A percentile compares a stretch with the other conserved stretches of the same genome.
Evolutionary conservation across 495 filamentous ascomycete genomes (phyloP).

Genomic region (Lasiosphaeria hispida): DNA sequence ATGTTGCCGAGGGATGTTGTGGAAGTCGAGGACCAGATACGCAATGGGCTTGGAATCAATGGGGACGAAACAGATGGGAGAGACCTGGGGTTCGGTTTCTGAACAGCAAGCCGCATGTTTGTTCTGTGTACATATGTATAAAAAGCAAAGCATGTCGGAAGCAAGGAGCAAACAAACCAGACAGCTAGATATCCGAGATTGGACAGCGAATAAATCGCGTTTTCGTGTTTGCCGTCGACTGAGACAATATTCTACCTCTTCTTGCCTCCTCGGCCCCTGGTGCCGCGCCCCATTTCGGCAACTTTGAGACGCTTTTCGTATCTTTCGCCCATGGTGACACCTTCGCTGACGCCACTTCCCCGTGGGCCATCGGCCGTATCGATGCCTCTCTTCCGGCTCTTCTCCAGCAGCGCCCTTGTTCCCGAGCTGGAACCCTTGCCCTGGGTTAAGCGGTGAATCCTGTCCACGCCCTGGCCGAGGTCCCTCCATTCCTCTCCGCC

Average conservation of each 20-base stretch:
- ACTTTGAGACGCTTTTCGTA: slow-evolving; percentile 75
- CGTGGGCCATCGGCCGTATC: slow-evolving; percentile 57
- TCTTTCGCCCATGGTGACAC: slow-evolving; percentile 59
- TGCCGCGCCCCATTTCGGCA: slow-evolving; percentile 57
- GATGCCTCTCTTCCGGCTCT: slow-evolving; percentile 70
- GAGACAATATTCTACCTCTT: slow-evolving; percentile 16
- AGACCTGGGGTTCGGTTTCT: slow-evolving; percentile 23
- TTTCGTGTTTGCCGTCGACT: no score
- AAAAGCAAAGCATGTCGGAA: not conserved
- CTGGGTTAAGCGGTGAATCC: slow-evolving; percentile 69
- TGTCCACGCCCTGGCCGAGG: slow-evolving; percentile 73
- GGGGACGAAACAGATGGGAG: not conserved
- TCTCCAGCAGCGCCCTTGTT: slow-evolving; percentile 63
- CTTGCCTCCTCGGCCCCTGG: slow-evolving; percentile 38
- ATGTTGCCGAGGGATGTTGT: slow-evolving; percentile 64
- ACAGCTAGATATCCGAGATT: no score
- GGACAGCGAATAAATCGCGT: no score
- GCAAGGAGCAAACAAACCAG: no score
- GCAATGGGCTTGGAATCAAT: slow-evolving; percentile 40
- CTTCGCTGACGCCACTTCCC: slow-evolving; percentile 45
- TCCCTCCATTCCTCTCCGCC: slow-evolving; percentile 84
- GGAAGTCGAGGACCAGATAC: slow-evolving; percentile 56
- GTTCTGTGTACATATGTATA: no score
- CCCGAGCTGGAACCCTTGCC: slow-evolving; percentile 53
- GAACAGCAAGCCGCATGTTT: not conserved